phyloP scores from a whole-genome alignment of 805 yeast species.

The Saccharomycodes ludwigii region DNA sequence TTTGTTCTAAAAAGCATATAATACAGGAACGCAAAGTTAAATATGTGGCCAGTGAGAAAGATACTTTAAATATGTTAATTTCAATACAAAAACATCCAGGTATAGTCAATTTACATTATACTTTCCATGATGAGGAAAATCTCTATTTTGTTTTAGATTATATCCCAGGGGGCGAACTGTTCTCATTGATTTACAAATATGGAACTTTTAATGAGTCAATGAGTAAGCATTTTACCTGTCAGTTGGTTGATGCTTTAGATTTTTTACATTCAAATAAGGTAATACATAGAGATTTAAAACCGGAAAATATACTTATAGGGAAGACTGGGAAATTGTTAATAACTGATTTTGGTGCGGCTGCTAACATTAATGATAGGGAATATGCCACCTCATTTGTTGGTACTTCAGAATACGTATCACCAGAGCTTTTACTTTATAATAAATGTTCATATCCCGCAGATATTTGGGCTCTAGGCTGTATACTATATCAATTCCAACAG shows the following conservation, averaged over 20 bases:
- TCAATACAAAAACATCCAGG: constrained; percentile 80
- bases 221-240: constrained; percentile 70
- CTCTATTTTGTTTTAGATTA: constrained; percentile 86
- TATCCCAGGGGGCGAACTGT: constrained; percentile 90
- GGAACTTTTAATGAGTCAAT: constrained; percentile 71
- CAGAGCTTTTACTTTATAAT: constrained; percentile 71
- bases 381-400: constrained; percentile 81
- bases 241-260: constrained; percentile 79
- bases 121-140: constrained; percentile 85
- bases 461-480: constrained; percentile 92
- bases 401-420: constrained; percentile 93
- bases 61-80: constrained; percentile 61
- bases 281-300: constrained; percentile 88
- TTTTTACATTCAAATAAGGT: constrained; percentile 74
- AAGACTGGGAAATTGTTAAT: constrained; percentile 80
- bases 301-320: constrained; percentile 65
- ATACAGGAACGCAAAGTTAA: constrained; percentile 90
- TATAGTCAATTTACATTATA: constrained; percentile 78
- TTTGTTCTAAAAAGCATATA: constrained; percentile 82
- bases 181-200: constrained; percentile 61
- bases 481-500: constrained; percentile 66
- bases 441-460: constrained; percentile 76
- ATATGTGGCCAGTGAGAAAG: constrained; percentile 91
- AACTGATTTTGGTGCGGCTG: constrained; percentile 97
- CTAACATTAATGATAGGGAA: constrained; percentile 22